phyloP scores from a whole-genome alignment of 805 yeast species.

The Zygosaccharomyces rouxii region DNA sequence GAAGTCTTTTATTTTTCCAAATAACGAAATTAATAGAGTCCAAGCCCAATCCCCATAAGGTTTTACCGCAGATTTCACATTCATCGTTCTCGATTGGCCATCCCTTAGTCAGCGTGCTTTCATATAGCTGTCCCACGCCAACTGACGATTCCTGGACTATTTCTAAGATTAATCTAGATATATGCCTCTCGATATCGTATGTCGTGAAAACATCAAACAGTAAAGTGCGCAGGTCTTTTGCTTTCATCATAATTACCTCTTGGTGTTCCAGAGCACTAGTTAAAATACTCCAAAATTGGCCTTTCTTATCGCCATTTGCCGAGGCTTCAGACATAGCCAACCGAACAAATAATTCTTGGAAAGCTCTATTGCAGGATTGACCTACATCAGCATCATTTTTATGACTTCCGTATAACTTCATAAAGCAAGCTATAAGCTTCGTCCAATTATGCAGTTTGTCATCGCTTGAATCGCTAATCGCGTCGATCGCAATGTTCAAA shows the following conservation, averaged over 20 bases:
- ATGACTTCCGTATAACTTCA: constrained; percentile 15
- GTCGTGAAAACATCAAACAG: constrained; percentile 61
- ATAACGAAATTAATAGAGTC: constrained; percentile 45
- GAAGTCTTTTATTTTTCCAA: constrained; percentile 49
- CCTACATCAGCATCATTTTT: neutral
- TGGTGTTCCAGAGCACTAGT: constrained; percentile 50
- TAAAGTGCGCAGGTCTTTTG: constrained; percentile 56
- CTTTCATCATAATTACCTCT: constrained; percentile 43
- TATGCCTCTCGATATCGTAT: constrained; percentile 57
- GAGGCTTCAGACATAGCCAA: constrained; percentile 20
- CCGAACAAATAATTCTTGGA: constrained; percentile 23
- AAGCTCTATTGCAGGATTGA: constrained; percentile 13
- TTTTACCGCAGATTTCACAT: constrained; percentile 75
- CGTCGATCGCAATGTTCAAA: constrained; percentile 16
- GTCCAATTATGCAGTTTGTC: constrained; percentile 23
- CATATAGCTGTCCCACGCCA: constrained; percentile 42
- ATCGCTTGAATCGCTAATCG: constrained; percentile 8
- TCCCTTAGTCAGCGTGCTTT: constrained; percentile 47
- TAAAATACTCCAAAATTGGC: constrained; percentile 52
- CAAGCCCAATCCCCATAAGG: constrained; percentile 64
- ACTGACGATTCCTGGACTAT: constrained; percentile 56
- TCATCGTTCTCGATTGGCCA: constrained; percentile 54
- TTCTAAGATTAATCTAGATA: constrained; percentile 47
- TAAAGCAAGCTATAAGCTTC: constrained; percentile 20
- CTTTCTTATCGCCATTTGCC: constrained; percentile 15